Evolutionary conservation across 1,139 yeast species (phyloP), one percentile per base, ranked within the genome.

Genomic region (Arxiozyma slooffiae): DNA sequence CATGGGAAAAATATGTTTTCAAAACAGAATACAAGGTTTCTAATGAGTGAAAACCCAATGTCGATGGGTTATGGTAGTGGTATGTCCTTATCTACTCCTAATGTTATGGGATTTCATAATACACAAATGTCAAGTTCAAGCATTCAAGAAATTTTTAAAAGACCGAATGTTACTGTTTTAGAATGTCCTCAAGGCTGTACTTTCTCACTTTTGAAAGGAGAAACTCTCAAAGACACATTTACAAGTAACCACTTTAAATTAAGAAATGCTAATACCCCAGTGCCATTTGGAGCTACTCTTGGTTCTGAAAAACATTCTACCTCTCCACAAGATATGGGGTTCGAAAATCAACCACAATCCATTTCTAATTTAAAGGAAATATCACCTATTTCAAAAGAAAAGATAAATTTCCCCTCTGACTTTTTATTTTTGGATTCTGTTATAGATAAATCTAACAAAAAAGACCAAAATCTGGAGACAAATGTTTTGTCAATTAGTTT

Each of bases 331-430:
- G 45, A 47, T 17, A 34, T 41, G 44, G 48, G 48, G 3, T 41
- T 41, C 17, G 38, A 38, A 24, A 23, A 46, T 22, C 36, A 36
- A 3, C 17, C 21, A 5, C 7, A 45, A 22, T 49, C 51, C 9
- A n/a, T n/a, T 24, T 49, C 51, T 18, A 41, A 41, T 36, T 18
- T 43, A 8, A 46, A 37, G 38, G 51, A 49, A 41, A 45, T 49
- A 8, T n/a, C 38, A 23, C 16, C 38, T 22, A 16, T 16, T 7
- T 17, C 18, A 26, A 24, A 41, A 3, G 43, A 38, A 34, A 37
- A 26, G 16, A 36, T 49, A 8, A 18, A 41, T 37, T 16, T 37
- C 36, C 45, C 42, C 18, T 4, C 11, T 30, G 14, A 30, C 14
- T 14, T 14, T 30, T 30, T 30, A 11, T 14, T n/a, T 11, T 30